Base-by-base conservation (phyloP, 1,284 basidiomycete species). In the Cutaneotrichosporon mucoides region DNA sequence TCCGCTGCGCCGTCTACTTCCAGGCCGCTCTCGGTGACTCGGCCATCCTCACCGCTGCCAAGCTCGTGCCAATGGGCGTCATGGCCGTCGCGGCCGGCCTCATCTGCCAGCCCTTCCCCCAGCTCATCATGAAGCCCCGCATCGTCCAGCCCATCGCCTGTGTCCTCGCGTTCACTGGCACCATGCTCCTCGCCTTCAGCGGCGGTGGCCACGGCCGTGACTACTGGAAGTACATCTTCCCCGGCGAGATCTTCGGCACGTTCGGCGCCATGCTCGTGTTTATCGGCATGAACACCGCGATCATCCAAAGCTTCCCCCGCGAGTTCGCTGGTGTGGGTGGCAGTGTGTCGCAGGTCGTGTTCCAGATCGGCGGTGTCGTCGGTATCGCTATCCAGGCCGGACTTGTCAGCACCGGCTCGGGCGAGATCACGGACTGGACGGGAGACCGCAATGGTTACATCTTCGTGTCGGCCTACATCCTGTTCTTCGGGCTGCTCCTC, bases 1-100 rank as follows among this genome's bases (percentile, higher is more conserved):
- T 76, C 47, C 69, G 74, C 49, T 60, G 69, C 42, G 75, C 73
- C 12, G 73, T 71, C 16, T 76, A 70, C 59, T 76, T 71, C 67
- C 73, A 76, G 58, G 67, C 66, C 16, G 69, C 66, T 5, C 64
- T 72, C 6, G 59, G 63, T 55, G 56, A 77, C 62, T 69, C 68
- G 2, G 56, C 75, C 35, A 77, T 77, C 56, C 66, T 76, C 35
- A 53, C 73, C 10, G 72, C 75, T 8, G 73, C 69, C 63, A 74
- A 71, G 53, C 61, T 77, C 6, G 60, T 75, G 6, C 75, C 75
- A 1, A 75, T 75, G 74, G 75, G 75, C 50, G 66, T 73, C 60
- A 67, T 68, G 15, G 73, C 71, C 1, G 62, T 73, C 15, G 33
- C 76, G 60, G 73, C 73, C 51, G 74, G 74, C 34, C 52, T 47